A percentile compares a stretch with the other conserved stretches of the same genome.
Evolutionary conservation across 345 rosid species (phyloP).

Genomic region (Bruguiera parviflora): DNA sequence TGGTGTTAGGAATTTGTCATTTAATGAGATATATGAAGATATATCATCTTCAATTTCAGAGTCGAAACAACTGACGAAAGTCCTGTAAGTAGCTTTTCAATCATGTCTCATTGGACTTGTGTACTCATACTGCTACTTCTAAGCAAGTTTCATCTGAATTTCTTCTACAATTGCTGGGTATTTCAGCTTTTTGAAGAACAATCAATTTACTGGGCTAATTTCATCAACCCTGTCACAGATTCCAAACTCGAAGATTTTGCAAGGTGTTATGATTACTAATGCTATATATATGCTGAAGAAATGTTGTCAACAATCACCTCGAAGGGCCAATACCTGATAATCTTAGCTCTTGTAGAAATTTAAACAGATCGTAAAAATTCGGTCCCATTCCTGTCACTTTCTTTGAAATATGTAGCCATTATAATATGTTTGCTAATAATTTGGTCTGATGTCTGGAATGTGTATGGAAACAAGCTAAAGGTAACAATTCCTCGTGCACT

Average conservation of each 20-base stretch:
- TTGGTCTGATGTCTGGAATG: constrained; percentile 50
- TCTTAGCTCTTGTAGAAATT: constrained; percentile 81
- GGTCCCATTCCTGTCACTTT: background rate
- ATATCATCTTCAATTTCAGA: constrained; percentile 87
- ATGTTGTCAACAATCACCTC: constrained; percentile 72
- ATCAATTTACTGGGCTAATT: constrained; percentile 79
- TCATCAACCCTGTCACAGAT: constrained; percentile 93
- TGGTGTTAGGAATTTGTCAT: constrained; percentile 70
- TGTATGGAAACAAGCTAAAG: constrained; percentile 72
- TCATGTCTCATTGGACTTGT: background rate
- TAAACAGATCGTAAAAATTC: constrained; percentile 75
- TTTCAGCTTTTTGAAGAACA: constrained; percentile 72
- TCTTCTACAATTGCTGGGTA: constrained; percentile 5
- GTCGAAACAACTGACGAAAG: constrained; percentile 66
- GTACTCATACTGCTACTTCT: background rate
- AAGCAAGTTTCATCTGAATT: background rate
- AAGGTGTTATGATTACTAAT: constrained; percentile 10
- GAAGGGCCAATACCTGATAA: constrained; percentile 86
- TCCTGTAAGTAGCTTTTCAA: constrained; percentile 50
- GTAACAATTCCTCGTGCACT: constrained; percentile 74
- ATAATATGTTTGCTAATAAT: constrained; percentile 8
- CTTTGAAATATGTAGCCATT: background rate
- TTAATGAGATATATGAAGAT: constrained; percentile 82
- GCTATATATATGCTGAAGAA: constrained; percentile 37
- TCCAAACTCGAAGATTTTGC: constrained; percentile 85